Percentiles rank a stretch among this genome's conserved stretches.
These are phyloP conservation scores for Hypoxylon sp. DNA, from an alignment of 2,329 filamentous ascomycete genomes.

Conservation along the genomic window DNA sequence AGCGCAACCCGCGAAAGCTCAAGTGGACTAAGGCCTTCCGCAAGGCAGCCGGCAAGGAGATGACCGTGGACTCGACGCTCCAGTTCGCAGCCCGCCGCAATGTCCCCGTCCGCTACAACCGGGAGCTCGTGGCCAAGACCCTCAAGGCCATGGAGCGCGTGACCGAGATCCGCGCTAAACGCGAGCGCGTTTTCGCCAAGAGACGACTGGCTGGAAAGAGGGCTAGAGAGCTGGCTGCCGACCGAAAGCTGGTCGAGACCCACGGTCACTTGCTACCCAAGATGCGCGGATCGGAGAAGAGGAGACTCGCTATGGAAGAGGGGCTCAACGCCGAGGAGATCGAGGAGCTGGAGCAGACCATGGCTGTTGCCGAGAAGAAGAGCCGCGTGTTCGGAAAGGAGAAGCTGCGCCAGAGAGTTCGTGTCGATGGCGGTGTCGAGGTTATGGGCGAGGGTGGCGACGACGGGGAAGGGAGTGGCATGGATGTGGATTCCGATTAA, in stretches of 20 bases:
- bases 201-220: slow-evolving; percentile 92
- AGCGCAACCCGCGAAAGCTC: slow-evolving; percentile 96
- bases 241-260: slow-evolving; percentile 90
- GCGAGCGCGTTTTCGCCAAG: slow-evolving; percentile 95
- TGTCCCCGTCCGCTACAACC: slow-evolving; percentile 94
- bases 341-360: slow-evolving; percentile 54
- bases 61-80: slow-evolving; percentile 95
- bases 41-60: slow-evolving; percentile 78
- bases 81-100: slow-evolving; percentile 94
- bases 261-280: slow-evolving; percentile 92
- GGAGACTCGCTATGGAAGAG: slow-evolving; percentile 63
- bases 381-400: slow-evolving; percentile 60
- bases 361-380: slow-evolving; percentile 48
- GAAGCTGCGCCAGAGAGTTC: slow-evolving; percentile 57
- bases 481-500: slow-evolving; percentile 61
- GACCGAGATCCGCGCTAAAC: slow-evolving; percentile 83
- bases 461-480: slow-evolving; percentile 45
- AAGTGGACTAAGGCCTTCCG: slow-evolving; percentile 98
- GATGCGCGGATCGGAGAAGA: slow-evolving; percentile 74
- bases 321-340: slow-evolving; percentile 55
- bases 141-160: slow-evolving; percentile 94
- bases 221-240: slow-evolving; percentile 81
- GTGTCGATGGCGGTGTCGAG: slow-evolving; percentile 60
- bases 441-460: slow-evolving; percentile 56
- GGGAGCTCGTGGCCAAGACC: slow-evolving; percentile 88